Evolutionary conservation across 305 asterid genomes (phyloP), one percentile per base, ranked within the genome.

Genomic region (Lippia alba): DNA sequence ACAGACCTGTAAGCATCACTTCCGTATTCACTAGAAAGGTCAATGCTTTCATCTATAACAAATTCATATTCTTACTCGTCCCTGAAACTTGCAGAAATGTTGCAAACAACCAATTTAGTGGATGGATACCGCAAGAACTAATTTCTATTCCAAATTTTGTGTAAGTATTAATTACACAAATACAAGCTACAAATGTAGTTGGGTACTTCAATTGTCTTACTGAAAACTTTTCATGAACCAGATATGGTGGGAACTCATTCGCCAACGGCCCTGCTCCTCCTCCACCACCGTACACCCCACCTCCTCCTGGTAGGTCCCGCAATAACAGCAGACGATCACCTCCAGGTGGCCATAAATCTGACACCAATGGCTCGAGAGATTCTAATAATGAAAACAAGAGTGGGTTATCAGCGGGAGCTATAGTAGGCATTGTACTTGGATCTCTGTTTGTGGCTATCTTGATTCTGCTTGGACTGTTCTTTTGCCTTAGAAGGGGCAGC

Each of bases 191-290:
- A 64, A 44, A 30, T 49, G 11, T 55, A 67, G 49, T 66, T 50
- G 51, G 53, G 53, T 67, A 53, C 30, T 64, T 18, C n/a, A 71
- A 73, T 55, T 64, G 18, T 15, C 66, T 80, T 72, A 59, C 64
- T 33, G 69, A 54, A 72, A 73, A 48, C 57, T 69, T 24, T 75
- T 63, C 71, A 61, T 71, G n/a, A 70, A 81, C 71, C 90, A 94
- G 99, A 78, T 88, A 83, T 19, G 76, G 69, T 67, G 99, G 99
- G 41, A 94, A 94, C 74, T 46, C 88, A 66, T 94, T 94, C 76
- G 58, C 86, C 67, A 90, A 90, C 77, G 89, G 92, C 68, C 98
- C 96, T 11, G 97, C 98, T 80, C 97, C 98, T 73, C 94, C 96
- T 46, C 96, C 97, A 24, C 96, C 96, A 34, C 96, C 97, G 54